Base-by-base conservation (phyloP, 2,329 filamentous ascomycete species). In the Fusarium vanettenii region DNA sequence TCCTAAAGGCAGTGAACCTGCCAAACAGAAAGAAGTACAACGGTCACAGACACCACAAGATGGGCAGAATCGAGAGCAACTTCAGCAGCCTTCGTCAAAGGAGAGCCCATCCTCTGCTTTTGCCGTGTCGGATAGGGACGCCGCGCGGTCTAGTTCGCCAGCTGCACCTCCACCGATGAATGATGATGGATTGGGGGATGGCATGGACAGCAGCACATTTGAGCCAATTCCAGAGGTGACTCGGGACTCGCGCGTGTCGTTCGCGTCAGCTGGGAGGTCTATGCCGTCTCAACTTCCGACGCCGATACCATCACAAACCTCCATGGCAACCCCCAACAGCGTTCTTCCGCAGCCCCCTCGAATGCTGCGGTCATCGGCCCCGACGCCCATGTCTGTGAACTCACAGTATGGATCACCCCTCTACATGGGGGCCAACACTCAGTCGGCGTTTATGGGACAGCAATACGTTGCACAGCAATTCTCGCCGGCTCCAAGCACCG, bases 1-100 rank as follows among this genome's bases (percentile, higher is more conserved):
- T 48, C 22, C 22, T 9, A 68, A 60, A 69, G 86, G 86, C 1
- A 90, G 89, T 74, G 86, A 87, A 65, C 85, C 91, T 76, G 84
- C 87, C 9, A 75, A 59, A 11, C 66, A 57, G 11, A 69, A 70
- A 3, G 66, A 72, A 22, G 11, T 50, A 7, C 9, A 35, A 1
- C 62, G 37, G 11, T 41, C 16, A 11, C 55, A 66, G 11, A 7
- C 41, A 20, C 69, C 52, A 6, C 69, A 39, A 9, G 35, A 10
- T 16, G 45, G 43, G 18, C 27, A 52, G n/a, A 18, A 50, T 50
- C 45, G 45, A n/a, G 45, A 50, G 16, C 45, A 50, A 50, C 16
- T 18, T 29, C 45, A 29, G 25, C 64, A 39, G n/a, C 20, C 27
- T 16, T 27, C 35, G 16, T 59, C 48, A 3, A 50, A 50, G 11